phyloP scores from a whole-genome alignment of 345 rosid species.

The Populus euphratica region DNA sequence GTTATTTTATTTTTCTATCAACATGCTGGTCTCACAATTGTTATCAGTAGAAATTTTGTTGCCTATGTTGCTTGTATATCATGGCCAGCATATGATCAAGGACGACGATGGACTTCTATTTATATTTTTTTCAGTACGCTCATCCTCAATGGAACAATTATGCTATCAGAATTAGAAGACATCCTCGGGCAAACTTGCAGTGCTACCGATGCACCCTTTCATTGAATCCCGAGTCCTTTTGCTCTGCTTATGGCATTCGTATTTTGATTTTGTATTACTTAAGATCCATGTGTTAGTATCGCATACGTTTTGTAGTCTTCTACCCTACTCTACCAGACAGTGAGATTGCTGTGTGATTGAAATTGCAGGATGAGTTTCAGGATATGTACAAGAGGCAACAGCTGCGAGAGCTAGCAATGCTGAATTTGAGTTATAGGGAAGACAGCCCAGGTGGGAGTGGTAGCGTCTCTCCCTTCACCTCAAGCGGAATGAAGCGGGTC shows the following conservation, averaged over 20 bases:
- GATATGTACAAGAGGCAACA: conserved; percentile 91
- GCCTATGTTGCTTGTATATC: background rate
- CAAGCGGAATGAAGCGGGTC: conserved; percentile 87
- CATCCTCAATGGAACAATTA: background rate
- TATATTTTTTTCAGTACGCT: background rate
- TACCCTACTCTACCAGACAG: background rate
- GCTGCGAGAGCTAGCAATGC: conserved; percentile 76
- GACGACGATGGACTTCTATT: no score
- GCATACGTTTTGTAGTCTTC: no score
- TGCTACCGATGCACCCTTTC: no score
- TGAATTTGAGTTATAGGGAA: conserved; percentile 80
- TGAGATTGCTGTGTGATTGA: background rate
- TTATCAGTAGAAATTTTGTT: background rate
- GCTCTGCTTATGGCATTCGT: background rate
- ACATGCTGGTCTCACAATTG: background rate
- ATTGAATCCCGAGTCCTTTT: background rate
- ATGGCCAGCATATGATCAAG: background rate
- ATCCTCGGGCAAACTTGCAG: background rate
- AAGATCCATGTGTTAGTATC: no score
- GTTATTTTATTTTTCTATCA: background rate
- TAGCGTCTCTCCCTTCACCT: conserved; percentile 81
- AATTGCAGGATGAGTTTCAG: conserved; percentile 78
- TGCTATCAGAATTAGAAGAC: background rate
- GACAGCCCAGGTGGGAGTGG: conserved; percentile 89
- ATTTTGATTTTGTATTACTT: no score